Evolutionary conservation across 2,329 filamentous ascomycete genomes (phyloP).

Genomic region (Proliferodiscus dingleyae): DNA sequence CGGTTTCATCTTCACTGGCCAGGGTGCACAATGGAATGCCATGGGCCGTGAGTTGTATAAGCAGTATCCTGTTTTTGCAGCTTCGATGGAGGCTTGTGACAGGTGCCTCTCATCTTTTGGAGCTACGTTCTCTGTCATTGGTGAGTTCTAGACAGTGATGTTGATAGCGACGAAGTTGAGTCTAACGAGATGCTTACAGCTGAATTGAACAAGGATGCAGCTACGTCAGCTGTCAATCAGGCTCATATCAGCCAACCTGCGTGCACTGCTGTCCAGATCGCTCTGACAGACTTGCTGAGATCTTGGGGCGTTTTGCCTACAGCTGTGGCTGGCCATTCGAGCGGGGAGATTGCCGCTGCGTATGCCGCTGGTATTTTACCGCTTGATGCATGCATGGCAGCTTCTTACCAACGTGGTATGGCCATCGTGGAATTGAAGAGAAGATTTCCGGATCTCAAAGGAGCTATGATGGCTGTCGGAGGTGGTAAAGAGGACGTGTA

Average conservation of each 20-base stretch:
- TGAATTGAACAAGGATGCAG: conserved; percentile 22
- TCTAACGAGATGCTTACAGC: conserved; percentile 12
- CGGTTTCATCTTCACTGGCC: conserved; percentile 27
- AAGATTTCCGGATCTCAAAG: conserved; percentile 9
- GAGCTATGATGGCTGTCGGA: conserved; percentile 17
- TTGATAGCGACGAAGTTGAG: neutral
- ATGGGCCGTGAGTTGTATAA: conserved; percentile 26
- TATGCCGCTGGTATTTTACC: conserved; percentile 36
- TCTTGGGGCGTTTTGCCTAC: conserved; percentile 37
- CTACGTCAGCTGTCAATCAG: conserved; percentile 16
- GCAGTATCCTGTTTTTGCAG: conserved; percentile 20
- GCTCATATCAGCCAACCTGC: conserved; percentile 36
- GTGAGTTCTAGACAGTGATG: conserved; percentile 7
- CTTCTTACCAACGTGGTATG: conserved; percentile 40
- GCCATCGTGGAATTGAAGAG: conserved; percentile 13
- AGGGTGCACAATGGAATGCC: conserved; percentile 26
- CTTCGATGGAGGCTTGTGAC: conserved; percentile 26
- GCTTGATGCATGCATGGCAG: conserved; percentile 33
- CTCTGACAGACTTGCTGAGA: conserved; percentile 39
- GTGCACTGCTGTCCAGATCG: conserved; percentile 45
- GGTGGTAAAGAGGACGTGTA: conserved; percentile 11
- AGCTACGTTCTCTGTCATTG: conserved; percentile 21
- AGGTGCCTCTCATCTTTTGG: conserved; percentile 29
- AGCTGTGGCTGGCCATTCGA: conserved; percentile 40
- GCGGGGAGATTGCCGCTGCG: conserved; percentile 45